Conservation (phyloP, 2,329 filamentous ascomycete genomes). For the Geoglossum cookeanum region DNA sequence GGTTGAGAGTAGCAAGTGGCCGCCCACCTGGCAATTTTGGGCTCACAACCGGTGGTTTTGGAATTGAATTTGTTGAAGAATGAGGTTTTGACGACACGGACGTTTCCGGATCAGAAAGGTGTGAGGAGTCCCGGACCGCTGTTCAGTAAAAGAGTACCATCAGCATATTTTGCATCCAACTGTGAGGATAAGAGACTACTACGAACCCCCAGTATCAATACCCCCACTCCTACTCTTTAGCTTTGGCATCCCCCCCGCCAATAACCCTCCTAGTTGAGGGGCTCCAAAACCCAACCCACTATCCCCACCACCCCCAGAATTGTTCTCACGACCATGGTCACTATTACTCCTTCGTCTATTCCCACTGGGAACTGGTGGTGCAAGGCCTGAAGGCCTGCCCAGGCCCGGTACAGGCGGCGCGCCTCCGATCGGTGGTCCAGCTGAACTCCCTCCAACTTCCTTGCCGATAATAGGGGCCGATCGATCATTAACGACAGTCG, state of each 20-base stretch:
- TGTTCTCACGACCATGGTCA: slow-evolving; percentile 34
- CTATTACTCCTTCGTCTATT: slow-evolving; percentile 70
- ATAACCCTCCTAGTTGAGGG: slow-evolving; percentile 71
- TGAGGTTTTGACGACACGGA: slow-evolving; percentile 30
- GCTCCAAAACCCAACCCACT: slow-evolving; percentile 34
- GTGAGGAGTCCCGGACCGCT: slow-evolving; percentile 52
- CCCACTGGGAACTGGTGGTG: slow-evolving; percentile 45
- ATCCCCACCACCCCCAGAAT: slow-evolving; percentile 24
- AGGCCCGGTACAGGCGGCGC: slow-evolving; percentile 65
- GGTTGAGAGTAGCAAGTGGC: slow-evolving; percentile 33
- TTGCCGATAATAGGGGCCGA: slow-evolving; percentile 57
- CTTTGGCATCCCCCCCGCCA: slow-evolving; percentile 91
- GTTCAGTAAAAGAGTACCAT: slow-evolving; percentile 10
- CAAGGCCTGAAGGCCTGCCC: slow-evolving; percentile 40
- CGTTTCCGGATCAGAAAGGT: slow-evolving; percentile 63
- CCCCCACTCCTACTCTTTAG: slow-evolving; percentile 71
- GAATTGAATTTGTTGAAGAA: slow-evolving; percentile 32
- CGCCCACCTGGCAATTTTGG: slow-evolving; percentile 32
- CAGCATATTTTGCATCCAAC: slow-evolving; percentile 1
- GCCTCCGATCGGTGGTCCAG: slow-evolving; percentile 45
- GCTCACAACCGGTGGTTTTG: slow-evolving; percentile 26
- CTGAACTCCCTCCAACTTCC: slow-evolving; percentile 33
- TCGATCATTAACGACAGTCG: slow-evolving; percentile 71
- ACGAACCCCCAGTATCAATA: slow-evolving; percentile 47
- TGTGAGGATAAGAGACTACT: no score